Percentiles rank a stretch among this genome's conserved stretches.
phyloP scores from a whole-genome alignment of 1,284 basidiomycete genomes.

The Rhodotorula sp. region DNA sequence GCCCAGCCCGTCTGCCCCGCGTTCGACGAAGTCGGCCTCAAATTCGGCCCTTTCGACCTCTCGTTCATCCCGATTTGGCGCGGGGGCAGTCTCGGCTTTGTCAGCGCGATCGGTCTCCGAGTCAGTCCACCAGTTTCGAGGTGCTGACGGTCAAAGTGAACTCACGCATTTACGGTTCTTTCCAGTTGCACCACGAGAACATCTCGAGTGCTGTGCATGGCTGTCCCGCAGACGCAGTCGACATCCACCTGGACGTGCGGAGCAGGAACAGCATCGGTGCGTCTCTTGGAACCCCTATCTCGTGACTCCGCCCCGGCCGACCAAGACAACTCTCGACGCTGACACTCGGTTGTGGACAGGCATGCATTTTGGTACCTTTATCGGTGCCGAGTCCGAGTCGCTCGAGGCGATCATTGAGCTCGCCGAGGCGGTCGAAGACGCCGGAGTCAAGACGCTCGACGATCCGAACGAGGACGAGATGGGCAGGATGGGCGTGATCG shows the following conservation, averaged over 20 bases:
- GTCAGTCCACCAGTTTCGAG: conserved; percentile 14
- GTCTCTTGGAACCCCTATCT: background rate
- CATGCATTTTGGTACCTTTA: conserved; percentile 45
- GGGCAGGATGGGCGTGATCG: conserved; percentile 38
- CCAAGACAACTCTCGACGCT: background rate
- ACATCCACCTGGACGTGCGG: conserved; percentile 45
- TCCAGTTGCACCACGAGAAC: conserved; percentile 43
- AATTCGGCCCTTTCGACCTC: conserved; percentile 45
- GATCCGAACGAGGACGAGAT: conserved; percentile 33
- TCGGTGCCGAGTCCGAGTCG: conserved; percentile 43
- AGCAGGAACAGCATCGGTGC: conserved; percentile 42
- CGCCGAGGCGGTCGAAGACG: conserved; percentile 37
- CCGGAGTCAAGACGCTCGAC: conserved; percentile 28
- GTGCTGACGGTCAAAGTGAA: too few species aligned
- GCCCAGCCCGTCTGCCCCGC: conserved; percentile 43
- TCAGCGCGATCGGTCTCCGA: conserved; percentile 42
- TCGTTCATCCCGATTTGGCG: conserved; percentile 47
- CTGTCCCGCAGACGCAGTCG: conserved; percentile 44
- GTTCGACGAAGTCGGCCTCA: conserved; percentile 44
- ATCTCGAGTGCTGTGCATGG: conserved; percentile 42
- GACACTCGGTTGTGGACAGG: conserved; percentile 9
- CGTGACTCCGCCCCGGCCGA: background rate
- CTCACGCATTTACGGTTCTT: background rate
- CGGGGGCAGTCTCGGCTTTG: conserved; percentile 43
- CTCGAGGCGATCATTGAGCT: conserved; percentile 42